A percentile compares a stretch with the other conserved stretches of the same genome.
phyloP scores from a whole-genome alignment of 208 protist genomes.

The Acanthamoeba healyi region DNA sequence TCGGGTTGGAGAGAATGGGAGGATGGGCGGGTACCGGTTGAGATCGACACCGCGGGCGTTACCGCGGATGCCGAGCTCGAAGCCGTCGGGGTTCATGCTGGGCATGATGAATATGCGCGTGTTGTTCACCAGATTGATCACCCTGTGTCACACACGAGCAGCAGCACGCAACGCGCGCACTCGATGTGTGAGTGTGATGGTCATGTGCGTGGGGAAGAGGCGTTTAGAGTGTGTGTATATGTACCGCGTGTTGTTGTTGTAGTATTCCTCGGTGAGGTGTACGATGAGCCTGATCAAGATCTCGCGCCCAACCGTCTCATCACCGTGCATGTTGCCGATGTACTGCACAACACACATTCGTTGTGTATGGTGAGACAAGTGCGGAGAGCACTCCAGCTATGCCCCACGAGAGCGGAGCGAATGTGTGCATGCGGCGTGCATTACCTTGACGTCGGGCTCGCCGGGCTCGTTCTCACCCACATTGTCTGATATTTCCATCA shows the following conservation, averaged over 20 bases:
- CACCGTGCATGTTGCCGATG: conserved; percentile 88
- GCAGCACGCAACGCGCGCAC: not conserved
- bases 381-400: no score
- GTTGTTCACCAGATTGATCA: not conserved
- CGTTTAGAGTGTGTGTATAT: no score
- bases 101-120: conserved; percentile 84
- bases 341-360: conserved; percentile 77
- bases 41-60: conserved; percentile 28
- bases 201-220: not conserved
- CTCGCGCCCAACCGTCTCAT: conserved; percentile 83
- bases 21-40: not conserved
- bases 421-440: no score
- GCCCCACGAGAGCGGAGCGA: no score
- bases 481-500: conserved; percentile 71
- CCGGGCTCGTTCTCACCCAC: conserved; percentile 64
- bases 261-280: conserved; percentile 34
- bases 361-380: no score
- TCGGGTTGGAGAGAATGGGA: not conserved
- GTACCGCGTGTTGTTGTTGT: conserved; percentile 33
- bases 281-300: conserved; percentile 80
- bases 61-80: conserved; percentile 35
- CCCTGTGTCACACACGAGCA: not conserved
- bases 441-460: conserved; percentile 72
- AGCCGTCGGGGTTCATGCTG: conserved; percentile 87
- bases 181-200: no score